Base-by-base conservation (phyloP, 495 filamentous ascomycete species). In the Cryomyces minteri region DNA sequence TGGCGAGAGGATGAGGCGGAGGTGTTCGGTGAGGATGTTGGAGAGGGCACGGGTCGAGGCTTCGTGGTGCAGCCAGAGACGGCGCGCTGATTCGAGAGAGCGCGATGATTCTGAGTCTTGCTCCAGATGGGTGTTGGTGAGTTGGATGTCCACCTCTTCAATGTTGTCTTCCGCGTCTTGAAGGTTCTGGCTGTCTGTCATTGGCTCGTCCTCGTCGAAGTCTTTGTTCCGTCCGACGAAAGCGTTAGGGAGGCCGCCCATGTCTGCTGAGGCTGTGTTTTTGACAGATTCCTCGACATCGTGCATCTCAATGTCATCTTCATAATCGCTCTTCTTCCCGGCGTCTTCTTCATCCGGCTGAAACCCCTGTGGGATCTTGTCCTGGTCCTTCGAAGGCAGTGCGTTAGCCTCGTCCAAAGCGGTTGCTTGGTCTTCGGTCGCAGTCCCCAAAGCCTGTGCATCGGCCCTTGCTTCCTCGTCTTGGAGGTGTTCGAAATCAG, bases 1-100 rank as follows among this genome's bases (percentile, higher is more conserved):
- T 0, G 92, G 92, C 2, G 84, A 80, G 12, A 99, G 78, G 57
- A 99, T 95, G 30, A 99, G 77, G 32, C 88, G 84, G 32, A 99
- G 79, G 53, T 95, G 90, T 48, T 92, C 87, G 25, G 87, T 93
- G 0, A 99, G 65, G 5, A 79, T 77, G 45, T 88, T 76, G 0
- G 92, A 92, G 43, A 95, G 80, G 33, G 79, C 67, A 45, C 84
- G 87, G 0, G 90, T 96, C 40, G 75, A 71, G 48, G 71, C 67
- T 63, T 94, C 85, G 63, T 94, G 87, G 43, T 76, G 68, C 5
- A 76, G 71, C 92, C 92, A 99, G 56, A 88, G 76, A 37, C 74
- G 69, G 41, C 83, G 76, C 30, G 86, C 80, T 55, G 87, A 77
- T 41, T 68, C 61, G 43, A 55, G 11, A 6, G 49, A 31, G 4